Evolutionary conservation across 2,329 filamentous ascomycete genomes (phyloP), one percentile per base, ranked within the genome.

Genomic region (Elsinoe ampelina): DNA sequence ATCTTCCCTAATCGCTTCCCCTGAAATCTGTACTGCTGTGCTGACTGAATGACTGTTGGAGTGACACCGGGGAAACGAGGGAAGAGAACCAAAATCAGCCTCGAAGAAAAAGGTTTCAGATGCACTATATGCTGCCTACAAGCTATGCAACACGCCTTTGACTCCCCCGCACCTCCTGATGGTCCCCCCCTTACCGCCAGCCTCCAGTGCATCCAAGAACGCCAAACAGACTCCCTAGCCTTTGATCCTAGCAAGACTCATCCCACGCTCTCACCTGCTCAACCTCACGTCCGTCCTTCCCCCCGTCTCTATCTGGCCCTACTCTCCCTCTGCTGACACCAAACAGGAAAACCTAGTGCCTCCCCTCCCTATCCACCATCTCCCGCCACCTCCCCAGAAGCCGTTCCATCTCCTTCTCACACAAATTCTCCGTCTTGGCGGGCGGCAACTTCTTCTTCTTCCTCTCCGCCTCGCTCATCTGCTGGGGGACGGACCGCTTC

Each of bases 381-480:
- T 67, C 65, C 20, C 65, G 68, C 71, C 58, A 74, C 61, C 55
- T 64, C 58, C 56, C 65, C 63, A 74, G 71, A 50, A 70, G 80
- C 17, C 76, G 70, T 41, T 77, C 75, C 63, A 91, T 83, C 68
- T 92, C 86, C 54, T 80, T 79, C 61, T 70, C 54, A 62, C 93
- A 98, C 61, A 80, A 82, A 38, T 56, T 56, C 30, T 34, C 20
- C 41, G 36, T 34, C 22, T 20, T 32, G 57, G 58, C 67, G 62
- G 75, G 71, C 48, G 71, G 81, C n/a, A 76, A 71, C 43, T 77
- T 75, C 63, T 91, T 83, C 68, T 92, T 86, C 55, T 80, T 79
- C 60, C 22, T 35, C 42, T 56, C 38, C 41, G 34, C 39, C 26
- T 41, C 22, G 85, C 82, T 70, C 91, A 95, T 60, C 79, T 81